phyloP scores from a whole-genome alignment of 208 protist genomes.

The Trypanosoma cruzi region DNA sequence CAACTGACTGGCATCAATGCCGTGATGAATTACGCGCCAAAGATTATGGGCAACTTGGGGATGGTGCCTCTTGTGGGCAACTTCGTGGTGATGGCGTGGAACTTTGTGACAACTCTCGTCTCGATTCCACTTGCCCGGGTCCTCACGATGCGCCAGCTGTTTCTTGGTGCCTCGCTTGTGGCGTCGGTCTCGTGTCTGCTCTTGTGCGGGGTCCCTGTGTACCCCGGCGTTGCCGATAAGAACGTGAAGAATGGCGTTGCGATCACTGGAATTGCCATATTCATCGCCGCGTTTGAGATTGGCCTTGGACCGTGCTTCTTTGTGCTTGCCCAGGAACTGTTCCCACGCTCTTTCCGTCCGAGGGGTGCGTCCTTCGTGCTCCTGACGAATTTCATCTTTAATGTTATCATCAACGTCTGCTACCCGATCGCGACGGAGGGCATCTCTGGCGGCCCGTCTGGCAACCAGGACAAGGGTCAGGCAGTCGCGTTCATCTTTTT shows the following conservation, averaged over 20 bases:
- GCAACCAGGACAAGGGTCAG: conserved; percentile 88
- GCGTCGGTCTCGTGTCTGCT: conserved; percentile 73
- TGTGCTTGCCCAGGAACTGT: conserved; percentile 83
- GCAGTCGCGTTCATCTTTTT: conserved; percentile 91
- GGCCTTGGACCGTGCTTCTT: conserved; percentile 81
- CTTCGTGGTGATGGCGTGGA: conserved; percentile 86
- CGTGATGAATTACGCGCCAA: conserved; percentile 88
- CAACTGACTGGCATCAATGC: conserved; percentile 90
- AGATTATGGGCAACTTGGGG: conserved; percentile 69
- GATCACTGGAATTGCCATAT: conserved; percentile 79
- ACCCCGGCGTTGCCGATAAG: conserved; percentile 55
- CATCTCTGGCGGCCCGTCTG: conserved; percentile 81
- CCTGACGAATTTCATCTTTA: conserved; percentile 83
- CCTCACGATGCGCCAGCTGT: conserved; percentile 80
- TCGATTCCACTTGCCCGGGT: conserved; percentile 67
- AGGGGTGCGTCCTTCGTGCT: conserved; percentile 64
- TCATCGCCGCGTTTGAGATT: conserved; percentile 79
- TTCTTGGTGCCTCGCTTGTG: conserved; percentile 57
- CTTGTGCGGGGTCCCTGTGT: conserved; percentile 81
- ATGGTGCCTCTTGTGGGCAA: conserved; percentile 74
- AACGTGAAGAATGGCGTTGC: conserved; percentile 65
- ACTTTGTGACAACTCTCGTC: conserved; percentile 82
- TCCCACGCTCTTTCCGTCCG: conserved; percentile 80
- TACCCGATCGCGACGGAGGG: conserved; percentile 80
- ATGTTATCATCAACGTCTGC: conserved; percentile 88